Evolutionary conservation across 768 basidiomycete genomes (phyloP).

Genomic region (Melanogaster broomeanus): DNA sequence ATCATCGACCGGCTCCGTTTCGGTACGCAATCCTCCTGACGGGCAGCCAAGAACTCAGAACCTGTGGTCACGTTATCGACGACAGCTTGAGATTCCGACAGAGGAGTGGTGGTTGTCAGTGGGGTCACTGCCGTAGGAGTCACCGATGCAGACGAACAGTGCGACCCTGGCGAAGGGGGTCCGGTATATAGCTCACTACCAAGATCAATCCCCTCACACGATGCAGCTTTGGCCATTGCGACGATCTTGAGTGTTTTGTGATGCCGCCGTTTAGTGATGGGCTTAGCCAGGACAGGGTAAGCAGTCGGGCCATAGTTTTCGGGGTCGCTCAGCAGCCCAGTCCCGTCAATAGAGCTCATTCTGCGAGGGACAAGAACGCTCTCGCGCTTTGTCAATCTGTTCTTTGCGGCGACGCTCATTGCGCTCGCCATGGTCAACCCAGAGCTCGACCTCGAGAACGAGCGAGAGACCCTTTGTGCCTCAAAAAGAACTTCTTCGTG

Average conservation of each 20-base stretch:
- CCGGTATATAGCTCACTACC: constrained; percentile 21
- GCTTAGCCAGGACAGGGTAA: constrained; percentile 9
- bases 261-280: constrained; percentile 19
- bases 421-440: constrained; percentile 58
- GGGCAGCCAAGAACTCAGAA: constrained; percentile 29
- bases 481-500: constrained; percentile 68
- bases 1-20: constrained; percentile 57
- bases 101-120: constrained; percentile 13
- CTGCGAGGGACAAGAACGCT: constrained; percentile 67
- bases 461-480: constrained; percentile 44
- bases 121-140: constrained; percentile 26
- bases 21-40: constrained; percentile 30
- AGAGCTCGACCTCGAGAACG: constrained; percentile 57
- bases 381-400: constrained; percentile 64
- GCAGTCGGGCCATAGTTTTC: constrained; percentile 10
- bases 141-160: constrained; percentile 37
- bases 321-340: constrained; percentile 12
- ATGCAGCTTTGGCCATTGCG: constrained; percentile 17
- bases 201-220: constrained; percentile 27
- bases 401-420: constrained; percentile 55
- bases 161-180: constrained; percentile 42
- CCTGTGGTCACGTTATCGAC: constrained; percentile 19
- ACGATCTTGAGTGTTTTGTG: constrained; percentile 32
- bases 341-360: constrained; percentile 45
- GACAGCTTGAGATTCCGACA: constrained; percentile 12